A percentile compares a stretch with the other conserved stretches of the same genome.
Evolutionary conservation across 1,284 basidiomycete species (phyloP).

Genomic region (Moesziomyces antarcticus): DNA sequence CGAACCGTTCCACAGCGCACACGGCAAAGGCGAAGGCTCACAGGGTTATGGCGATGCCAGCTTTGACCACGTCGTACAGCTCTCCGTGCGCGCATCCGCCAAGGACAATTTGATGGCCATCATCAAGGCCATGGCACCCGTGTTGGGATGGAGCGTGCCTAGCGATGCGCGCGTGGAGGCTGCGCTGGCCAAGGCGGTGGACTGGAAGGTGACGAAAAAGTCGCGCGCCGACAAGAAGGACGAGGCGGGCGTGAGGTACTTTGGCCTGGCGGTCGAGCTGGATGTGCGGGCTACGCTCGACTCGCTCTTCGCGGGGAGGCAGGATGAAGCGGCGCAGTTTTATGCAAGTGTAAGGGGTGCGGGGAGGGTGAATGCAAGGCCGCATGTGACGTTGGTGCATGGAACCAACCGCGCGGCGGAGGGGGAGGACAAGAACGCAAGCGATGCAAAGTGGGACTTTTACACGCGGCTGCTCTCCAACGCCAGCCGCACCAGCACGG

Average conservation of each 20-base stretch:
- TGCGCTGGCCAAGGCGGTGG: slow-evolving; percentile 34
- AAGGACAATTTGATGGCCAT: slow-evolving; percentile 35
- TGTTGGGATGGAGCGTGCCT: slow-evolving; percentile 32
- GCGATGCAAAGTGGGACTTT: slow-evolving; percentile 18
- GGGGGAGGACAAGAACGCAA: too few relatives aligned
- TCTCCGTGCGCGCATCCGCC: slow-evolving; percentile 72
- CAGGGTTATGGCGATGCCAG: slow-evolving; percentile 69
- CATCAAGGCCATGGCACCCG: slow-evolving; percentile 11
- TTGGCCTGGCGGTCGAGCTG: slow-evolving; percentile 53
- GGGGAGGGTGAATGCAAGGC: slow-evolving; percentile 73
- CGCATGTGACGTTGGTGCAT: slow-evolving; percentile 91
- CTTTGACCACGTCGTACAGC: slow-evolving; percentile 77
- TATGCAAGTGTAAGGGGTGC: slow-evolving; percentile 58
- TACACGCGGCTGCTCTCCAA: slow-evolving; percentile 14
- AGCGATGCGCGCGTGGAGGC: slow-evolving; percentile 4
- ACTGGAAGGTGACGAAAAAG: slow-evolving; percentile 29
- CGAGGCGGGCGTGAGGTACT: slow-evolving; percentile 42
- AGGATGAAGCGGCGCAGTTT: slow-evolving; percentile 3
- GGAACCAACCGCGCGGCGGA: slow-evolving; percentile 7
- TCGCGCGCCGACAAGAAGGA: slow-evolving; percentile 1
- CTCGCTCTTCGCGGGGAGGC: neutral
- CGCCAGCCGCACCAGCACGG: too few relatives aligned
- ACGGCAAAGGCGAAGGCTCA: slow-evolving; percentile 60
- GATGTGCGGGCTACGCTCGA: slow-evolving; percentile 29
- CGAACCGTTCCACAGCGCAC: slow-evolving; percentile 73